phyloP scores from a whole-genome alignment of 805 yeast genomes.

The Myxozyma neotropica region DNA sequence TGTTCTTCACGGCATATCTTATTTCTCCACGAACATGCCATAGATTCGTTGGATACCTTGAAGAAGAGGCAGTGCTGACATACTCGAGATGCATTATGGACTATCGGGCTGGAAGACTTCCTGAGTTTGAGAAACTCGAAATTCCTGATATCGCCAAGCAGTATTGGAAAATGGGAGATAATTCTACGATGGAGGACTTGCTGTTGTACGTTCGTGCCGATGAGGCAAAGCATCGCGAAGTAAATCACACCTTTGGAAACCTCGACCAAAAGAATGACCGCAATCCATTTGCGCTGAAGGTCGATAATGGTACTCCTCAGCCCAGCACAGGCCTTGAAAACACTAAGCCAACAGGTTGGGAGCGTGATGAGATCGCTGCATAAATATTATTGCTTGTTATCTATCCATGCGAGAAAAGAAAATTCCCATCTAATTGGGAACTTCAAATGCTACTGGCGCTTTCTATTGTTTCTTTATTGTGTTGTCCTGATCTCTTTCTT shows the following conservation, averaged over 20 bases:
- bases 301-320: conserved; percentile 42
- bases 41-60: conserved; percentile 74
- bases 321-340: conserved; percentile 42
- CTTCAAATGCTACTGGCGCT: too few species aligned
- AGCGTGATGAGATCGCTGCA: conserved; percentile 42
- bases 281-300: conserved; percentile 64
- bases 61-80: conserved; percentile 74
- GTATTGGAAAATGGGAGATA: conserved; percentile 62
- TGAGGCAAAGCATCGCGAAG: conserved; percentile 79
- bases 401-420: not conserved
- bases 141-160: conserved; percentile 63
- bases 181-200: conserved; percentile 61
- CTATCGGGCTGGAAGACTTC: conserved; percentile 53
- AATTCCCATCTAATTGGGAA: too few species aligned
- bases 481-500: too few species aligned
- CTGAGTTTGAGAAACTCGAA: conserved; percentile 47
- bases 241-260: conserved; percentile 75
- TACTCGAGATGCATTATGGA: conserved; percentile 64
- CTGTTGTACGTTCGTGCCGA: conserved; percentile 68
- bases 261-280: conserved; percentile 56
- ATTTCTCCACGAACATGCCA: conserved; percentile 66
- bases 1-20: conserved; percentile 63
- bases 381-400: conserved; percentile 5
- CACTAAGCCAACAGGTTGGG: conserved; percentile 42
- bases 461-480: too few species aligned